Base-by-base conservation (phyloP, 208 protist genomes). In the Vickermania ingenoplastis region DNA sequence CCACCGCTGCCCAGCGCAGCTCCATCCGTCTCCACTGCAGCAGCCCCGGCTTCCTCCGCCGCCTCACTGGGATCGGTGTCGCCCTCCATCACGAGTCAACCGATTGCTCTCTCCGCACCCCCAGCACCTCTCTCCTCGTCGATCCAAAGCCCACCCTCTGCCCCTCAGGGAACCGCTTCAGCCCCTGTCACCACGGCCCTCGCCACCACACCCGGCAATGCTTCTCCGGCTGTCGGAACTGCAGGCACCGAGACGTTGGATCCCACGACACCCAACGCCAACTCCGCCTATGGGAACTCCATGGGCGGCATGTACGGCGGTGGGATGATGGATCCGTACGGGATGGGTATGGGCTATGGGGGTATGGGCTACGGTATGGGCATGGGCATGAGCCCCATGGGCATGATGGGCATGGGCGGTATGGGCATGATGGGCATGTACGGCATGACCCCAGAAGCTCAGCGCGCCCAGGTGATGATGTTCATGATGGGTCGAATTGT, bases 381-480 rank as follows among this genome's bases (percentile, higher is more conserved):
- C 4, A 59, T 59, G 48, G 17, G 62, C 1, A 41, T 61, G 11
- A 72, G 82, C 65, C 76, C 73, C 11, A 62, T 81, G 59, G 72
- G 75, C 26, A 69, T 67, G 0, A 69, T 83, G 65, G 79, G 79
- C 0, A 81, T 74, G 59, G 58, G 54, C 7, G 58, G 63, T 14
- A 72, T 70, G 64, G 67, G 63, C 52, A 64, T 63, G 11, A 77
- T 80, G 76, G 77, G 77, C 59, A 86, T 86, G 74, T 75, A 68
- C 25, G 86, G 83, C 50, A 90, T 94, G 83, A 79, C 83, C 0
- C 80, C 81, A n/a, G 83, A 90, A 57, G 76, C 82, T 30, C 83
- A 91, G 68, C 81, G 87, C 23, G 73, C 71, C 23, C 87, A 94
- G 63, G 89, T 91, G 83, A 91, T 89, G 73, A 89, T 94, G 69